These are phyloP conservation scores for Phaffomyces opuntiae DNA, from an alignment of 805 yeast species.

Conservation along the genomic window DNA sequence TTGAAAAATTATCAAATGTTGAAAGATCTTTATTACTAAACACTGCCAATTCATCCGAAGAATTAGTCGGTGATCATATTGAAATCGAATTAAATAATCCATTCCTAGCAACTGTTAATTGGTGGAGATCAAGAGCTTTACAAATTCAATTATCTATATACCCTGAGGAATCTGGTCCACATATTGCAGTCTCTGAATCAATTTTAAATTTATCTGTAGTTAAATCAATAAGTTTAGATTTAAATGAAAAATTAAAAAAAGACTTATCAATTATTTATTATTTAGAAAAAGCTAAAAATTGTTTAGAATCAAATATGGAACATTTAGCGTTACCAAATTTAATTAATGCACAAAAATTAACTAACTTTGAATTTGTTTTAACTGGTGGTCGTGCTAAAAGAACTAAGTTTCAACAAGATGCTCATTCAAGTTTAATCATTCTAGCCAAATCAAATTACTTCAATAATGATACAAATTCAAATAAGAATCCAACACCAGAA, in stretches of 20 bases:
- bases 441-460: slow-evolving; percentile 49
- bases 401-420: slow-evolving; percentile 71
- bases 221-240: slow-evolving; percentile 13
- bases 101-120: slow-evolving; percentile 40
- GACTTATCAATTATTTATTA: slow-evolving; percentile 42
- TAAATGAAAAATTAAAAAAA: slow-evolving; percentile 27
- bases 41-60: slow-evolving; percentile 23
- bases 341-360: slow-evolving; percentile 47
- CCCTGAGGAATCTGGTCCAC: slow-evolving; percentile 51
- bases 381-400: slow-evolving; percentile 88
- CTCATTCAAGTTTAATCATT: slow-evolving; percentile 68
- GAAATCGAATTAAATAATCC: slow-evolving; percentile 8
- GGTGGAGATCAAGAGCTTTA: slow-evolving; percentile 75
- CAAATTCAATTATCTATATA: slow-evolving; percentile 59
- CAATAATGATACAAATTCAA: slow-evolving; percentile 23
- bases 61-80: slow-evolving; percentile 15
- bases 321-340: slow-evolving; percentile 50
- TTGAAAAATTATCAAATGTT: slow-evolving; percentile 33
- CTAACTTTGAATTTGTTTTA: slow-evolving; percentile 55
- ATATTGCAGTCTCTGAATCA: slow-evolving; percentile 29
- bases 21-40: slow-evolving; percentile 24
- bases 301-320: slow-evolving; percentile 59
- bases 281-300: slow-evolving; percentile 62
- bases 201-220: slow-evolving; percentile 23
- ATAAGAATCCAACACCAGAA: slow-evolving; percentile 40